Evolutionary conservation across 805 yeast species (phyloP).

Genomic region (Metschnikowia vanudenii): DNA sequence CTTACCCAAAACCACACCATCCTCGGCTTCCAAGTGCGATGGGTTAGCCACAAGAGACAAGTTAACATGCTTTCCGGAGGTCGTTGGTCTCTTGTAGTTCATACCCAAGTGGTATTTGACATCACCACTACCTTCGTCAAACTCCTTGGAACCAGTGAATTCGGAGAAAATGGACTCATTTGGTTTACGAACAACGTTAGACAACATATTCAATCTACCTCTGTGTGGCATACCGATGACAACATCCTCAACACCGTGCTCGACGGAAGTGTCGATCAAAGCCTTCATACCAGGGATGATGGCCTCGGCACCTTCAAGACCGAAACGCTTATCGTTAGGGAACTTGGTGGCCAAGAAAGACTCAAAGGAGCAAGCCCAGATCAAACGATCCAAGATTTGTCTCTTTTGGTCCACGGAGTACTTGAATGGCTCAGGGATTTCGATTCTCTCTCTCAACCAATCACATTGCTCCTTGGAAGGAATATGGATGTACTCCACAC

Average conservation of each 20-base stretch:
- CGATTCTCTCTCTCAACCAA: slow-evolving; percentile 96
- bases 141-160: slow-evolving; percentile 85
- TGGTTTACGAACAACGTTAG: slow-evolving; percentile 98
- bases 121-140: slow-evolving; percentile 98
- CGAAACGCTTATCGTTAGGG: slow-evolving; percentile 98
- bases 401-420: slow-evolving; percentile 88
- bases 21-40: slow-evolving; percentile 98
- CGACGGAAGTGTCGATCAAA: slow-evolving; percentile 89
- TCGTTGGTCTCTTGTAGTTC: slow-evolving; percentile 99
- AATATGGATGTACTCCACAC: slow-evolving; percentile 94
- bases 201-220: slow-evolving; percentile 96
- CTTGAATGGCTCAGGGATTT: slow-evolving; percentile 83
- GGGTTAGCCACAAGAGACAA: slow-evolving; percentile 97
- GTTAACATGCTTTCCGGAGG: slow-evolving; percentile 94
- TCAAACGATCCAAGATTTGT: slow-evolving; percentile 91
- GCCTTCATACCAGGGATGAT: slow-evolving; percentile 97
- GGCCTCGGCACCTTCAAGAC: slow-evolving; percentile 97
- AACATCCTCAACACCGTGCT: slow-evolving; percentile 89
- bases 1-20: slow-evolving; percentile 97
- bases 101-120: slow-evolving; percentile 99
- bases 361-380: slow-evolving; percentile 96
- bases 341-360: slow-evolving; percentile 89
- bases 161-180: slow-evolving; percentile 97
- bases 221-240: slow-evolving; percentile 99
- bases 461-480: slow-evolving; percentile 95